Conservation (phyloP, 2,329 filamentous ascomycete species). For the Podosphaera aphanis region DNA sequence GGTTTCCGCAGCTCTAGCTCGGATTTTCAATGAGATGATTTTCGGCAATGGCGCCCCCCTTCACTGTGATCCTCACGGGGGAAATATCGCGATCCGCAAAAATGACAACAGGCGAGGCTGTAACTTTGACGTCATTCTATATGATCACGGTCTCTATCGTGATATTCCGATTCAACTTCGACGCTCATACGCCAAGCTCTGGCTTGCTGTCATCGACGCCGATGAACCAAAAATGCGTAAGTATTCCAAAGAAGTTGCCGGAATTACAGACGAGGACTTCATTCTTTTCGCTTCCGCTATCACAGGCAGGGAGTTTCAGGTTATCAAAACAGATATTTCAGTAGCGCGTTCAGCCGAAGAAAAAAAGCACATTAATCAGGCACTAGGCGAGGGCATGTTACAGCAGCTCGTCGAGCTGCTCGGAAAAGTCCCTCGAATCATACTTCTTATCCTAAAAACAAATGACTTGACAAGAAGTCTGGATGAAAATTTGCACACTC, state of each 20-base stretch:
- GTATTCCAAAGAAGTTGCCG: slow-evolving; percentile 73
- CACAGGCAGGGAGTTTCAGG: slow-evolving; percentile 71
- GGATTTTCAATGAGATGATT: slow-evolving; percentile 99
- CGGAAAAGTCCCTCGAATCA: slow-evolving; percentile 71
- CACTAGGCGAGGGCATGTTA: slow-evolving; percentile 69
- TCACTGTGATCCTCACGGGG: slow-evolving; percentile 91
- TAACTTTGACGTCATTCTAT: slow-evolving; percentile 90
- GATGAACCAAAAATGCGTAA: slow-evolving; percentile 70
- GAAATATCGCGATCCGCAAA: slow-evolving; percentile 78
- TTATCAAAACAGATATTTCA: slow-evolving; percentile 38
- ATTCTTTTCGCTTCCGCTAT: slow-evolving; percentile 90
- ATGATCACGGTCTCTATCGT: slow-evolving; percentile 91
- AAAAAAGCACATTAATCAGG: slow-evolving; percentile 65
- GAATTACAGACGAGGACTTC: slow-evolving; percentile 72
- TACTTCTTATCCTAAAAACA: slow-evolving; percentile 87
- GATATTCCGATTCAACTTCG: slow-evolving; percentile 62
- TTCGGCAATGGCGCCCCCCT: slow-evolving; percentile 73
- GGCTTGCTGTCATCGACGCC: slow-evolving; percentile 83
- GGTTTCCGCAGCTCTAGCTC: slow-evolving; percentile 71
- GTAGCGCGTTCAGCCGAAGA: slow-evolving; percentile 41
- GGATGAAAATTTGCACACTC: slow-evolving; percentile 70
- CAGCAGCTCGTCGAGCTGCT: slow-evolving; percentile 73
- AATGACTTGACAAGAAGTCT: slow-evolving; percentile 88
- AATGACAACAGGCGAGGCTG: slow-evolving; percentile 36
- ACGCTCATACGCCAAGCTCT: slow-evolving; percentile 83